Conservation (phyloP, 208 protist genomes). For the Leishmania major region DNA sequence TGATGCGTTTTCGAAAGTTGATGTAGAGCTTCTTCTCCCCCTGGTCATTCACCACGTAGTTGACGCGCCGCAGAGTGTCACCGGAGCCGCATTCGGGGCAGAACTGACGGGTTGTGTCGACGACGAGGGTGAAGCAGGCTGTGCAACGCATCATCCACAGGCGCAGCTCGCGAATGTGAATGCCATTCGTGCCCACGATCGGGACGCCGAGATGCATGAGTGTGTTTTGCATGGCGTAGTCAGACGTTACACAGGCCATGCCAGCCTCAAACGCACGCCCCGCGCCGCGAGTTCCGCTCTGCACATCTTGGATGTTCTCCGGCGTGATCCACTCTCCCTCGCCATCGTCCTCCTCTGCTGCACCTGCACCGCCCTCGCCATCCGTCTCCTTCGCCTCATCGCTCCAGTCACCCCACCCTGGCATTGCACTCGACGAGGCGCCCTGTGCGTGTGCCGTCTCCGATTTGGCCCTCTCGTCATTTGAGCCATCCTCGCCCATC, state of each 20-base stretch:
- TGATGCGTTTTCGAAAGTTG: constrained; percentile 85
- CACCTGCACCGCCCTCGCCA: constrained; percentile 32
- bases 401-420: constrained; percentile 33
- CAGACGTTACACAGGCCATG: constrained; percentile 93
- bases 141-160: constrained; percentile 92
- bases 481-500: constrained; percentile 20
- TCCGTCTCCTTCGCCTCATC: constrained; percentile 31
- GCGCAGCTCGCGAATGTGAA: constrained; percentile 88
- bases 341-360: constrained; percentile 46
- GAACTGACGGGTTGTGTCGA: constrained; percentile 93
- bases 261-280: constrained; percentile 64
- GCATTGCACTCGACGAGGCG: constrained; percentile 11
- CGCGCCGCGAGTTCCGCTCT: constrained; percentile 16
- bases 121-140: constrained; percentile 84
- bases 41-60: constrained; percentile 84
- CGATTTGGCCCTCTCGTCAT: constrained; percentile 40
- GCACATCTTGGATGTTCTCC: constrained; percentile 79
- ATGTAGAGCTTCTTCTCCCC: constrained; percentile 90
- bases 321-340: constrained; percentile 94
- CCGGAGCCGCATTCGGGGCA: constrained; percentile 88
- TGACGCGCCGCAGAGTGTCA: constrained; percentile 91
- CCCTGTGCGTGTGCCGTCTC: neutral
- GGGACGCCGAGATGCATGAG: constrained; percentile 91
- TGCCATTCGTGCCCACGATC: constrained; percentile 85
- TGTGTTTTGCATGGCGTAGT: constrained; percentile 96